phyloP scores from a whole-genome alignment of 441 rosid species.

The Pelargonium australe region DNA sequence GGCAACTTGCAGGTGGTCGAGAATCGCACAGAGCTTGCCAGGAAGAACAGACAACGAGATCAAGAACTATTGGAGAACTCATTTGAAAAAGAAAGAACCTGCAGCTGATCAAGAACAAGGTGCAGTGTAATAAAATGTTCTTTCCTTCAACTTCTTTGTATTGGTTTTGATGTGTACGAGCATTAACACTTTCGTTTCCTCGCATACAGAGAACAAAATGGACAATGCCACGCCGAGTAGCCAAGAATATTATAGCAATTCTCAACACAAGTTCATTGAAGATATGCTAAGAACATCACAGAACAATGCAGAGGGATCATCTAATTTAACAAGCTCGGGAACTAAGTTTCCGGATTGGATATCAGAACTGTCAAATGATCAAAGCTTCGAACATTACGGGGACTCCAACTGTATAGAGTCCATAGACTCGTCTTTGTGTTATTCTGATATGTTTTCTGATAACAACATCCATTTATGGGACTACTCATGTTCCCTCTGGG shows the following conservation, averaged over 20 bases:
- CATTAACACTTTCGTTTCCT: background rate
- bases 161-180: background rate
- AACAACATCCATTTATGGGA: constrained; percentile 26
- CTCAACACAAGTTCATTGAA: constrained; percentile 15
- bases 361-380: constrained; percentile 30
- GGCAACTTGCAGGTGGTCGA: constrained; percentile 46
- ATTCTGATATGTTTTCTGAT: constrained; percentile 30
- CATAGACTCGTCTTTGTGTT: constrained; percentile 20
- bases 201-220: constrained; percentile 14
- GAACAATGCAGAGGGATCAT: constrained; percentile 17
- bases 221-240: constrained; percentile 16
- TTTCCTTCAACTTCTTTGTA: background rate
- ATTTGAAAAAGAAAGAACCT: constrained; percentile 42
- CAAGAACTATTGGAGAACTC: constrained; percentile 76
- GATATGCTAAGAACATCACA: constrained; percentile 17
- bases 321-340: constrained; percentile 28
- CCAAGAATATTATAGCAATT: constrained; percentile 17
- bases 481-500: constrained; percentile 45
- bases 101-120: constrained; percentile 36
- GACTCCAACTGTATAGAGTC: constrained; percentile 22
- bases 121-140: constrained; percentile 13
- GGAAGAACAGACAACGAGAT: constrained; percentile 79
- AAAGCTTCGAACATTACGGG: constrained; percentile 20
- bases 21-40: constrained; percentile 61
- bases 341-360: constrained; percentile 47